Evolutionary conservation across 2,329 filamentous ascomycete genomes (phyloP), one percentile per base, ranked within the genome.

Genomic region (Stemphylium beticola): DNA sequence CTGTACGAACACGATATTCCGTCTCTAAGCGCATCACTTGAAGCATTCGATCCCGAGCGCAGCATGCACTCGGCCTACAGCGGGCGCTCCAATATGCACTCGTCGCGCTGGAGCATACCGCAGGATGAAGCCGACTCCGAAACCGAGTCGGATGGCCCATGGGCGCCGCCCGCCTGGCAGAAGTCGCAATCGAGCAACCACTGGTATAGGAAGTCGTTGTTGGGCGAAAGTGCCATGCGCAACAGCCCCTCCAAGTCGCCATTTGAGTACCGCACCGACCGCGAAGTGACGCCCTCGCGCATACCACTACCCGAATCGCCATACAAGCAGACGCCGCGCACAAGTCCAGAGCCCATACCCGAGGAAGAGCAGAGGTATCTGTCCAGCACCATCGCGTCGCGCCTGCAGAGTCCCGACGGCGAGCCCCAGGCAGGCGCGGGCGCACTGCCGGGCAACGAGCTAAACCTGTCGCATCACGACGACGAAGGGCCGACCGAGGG

Each of bases 131-230:
- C 73, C 14, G 77, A 79, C 55, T 74, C 75, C 43, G 79, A 79
- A 53, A 56, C 62, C 29, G 79, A 83, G 55, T 79, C 79, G 47
- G 76, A 78, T 31, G 73, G 71, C 1, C 84, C 84, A 29, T 89
- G 85, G 85, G 87, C 85, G 48, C 87, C 87, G 36, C 87, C 87
- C 2, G 85, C 85, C 11, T 87, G 86, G 80, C 80, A 84, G 60
- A 82, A 81, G 65, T 79, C 79, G 57, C 57, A 60, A 37, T 60
- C 59, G 6, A 85, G 83, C 60, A 87, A 82, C 67, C 80, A 81
- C 56, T 86, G 84, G 84, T 84, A 86, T 71, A 77, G 72, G 24
- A 74, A 74, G 56, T 74, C 72, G 47, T 60, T 72, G 43, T 65
- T 78, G 64, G 77, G 66, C 73, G 72, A 77, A 42, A 71, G 67